A percentile compares a stretch with the other conserved stretches of the same genome.
phyloP scores from a whole-genome alignment of 495 filamentous ascomycete species.

The Aspergillus heteromorphus region DNA sequence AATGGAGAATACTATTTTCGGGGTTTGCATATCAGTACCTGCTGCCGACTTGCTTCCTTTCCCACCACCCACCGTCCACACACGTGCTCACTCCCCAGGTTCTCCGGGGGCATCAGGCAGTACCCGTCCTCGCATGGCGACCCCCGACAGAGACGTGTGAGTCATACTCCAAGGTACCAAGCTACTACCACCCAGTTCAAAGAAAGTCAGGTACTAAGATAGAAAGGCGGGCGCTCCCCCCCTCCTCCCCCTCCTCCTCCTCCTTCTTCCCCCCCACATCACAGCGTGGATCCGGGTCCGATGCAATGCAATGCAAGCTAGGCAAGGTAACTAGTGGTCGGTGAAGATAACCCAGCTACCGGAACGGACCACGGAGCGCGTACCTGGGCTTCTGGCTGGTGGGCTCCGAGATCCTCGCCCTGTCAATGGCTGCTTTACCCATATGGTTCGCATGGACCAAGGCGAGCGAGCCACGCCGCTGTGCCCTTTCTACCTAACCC shows the following conservation, averaged over 20 bases:
- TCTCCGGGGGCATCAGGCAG: not conserved
- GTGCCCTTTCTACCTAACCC: not conserved
- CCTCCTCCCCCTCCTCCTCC: too few relatives aligned
- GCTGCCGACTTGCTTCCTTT: not conserved
- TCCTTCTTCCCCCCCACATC: not conserved
- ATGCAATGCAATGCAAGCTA: constrained; percentile 16
- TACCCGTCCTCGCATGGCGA: not conserved
- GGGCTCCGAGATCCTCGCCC: not conserved
- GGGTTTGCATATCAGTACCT: not conserved
- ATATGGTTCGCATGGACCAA: constrained; percentile 1
- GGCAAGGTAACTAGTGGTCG: constrained; percentile 1
- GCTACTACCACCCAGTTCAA: too few relatives aligned
- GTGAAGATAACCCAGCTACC: not conserved
- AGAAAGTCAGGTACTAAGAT: not conserved
- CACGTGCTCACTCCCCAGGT: not conserved
- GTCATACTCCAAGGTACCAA: not conserved
- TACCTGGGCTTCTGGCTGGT: constrained; percentile 2
- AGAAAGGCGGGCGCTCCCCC: too few relatives aligned
- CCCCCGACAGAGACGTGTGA: not conserved
- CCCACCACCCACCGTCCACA: not conserved
- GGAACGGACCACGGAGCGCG: too few relatives aligned
- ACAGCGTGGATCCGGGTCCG: constrained; percentile 12
- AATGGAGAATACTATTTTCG: not conserved
- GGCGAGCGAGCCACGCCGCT: not conserved
- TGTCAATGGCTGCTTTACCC: constrained; percentile 2